Percentiles rank a stretch among this genome's conserved stretches.
Evolutionary conservation across 2,329 filamentous ascomycete species (phyloP).

Genomic region (Cladosporium cucumerinum): DNA sequence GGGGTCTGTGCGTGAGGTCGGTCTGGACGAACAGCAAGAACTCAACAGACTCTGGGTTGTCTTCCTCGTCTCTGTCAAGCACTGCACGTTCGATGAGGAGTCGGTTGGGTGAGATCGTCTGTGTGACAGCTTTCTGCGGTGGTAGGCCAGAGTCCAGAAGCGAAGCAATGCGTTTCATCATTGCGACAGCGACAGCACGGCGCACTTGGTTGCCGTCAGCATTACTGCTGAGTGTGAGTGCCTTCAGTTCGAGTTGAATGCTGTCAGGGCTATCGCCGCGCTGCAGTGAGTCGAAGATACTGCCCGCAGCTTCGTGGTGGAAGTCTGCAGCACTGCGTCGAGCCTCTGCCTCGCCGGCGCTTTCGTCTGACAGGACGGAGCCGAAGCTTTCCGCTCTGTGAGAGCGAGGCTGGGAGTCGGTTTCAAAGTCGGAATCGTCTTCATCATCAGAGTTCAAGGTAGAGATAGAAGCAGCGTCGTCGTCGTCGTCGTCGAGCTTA

Average conservation of each 20-base stretch:
- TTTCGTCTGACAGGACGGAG: constrained; percentile 66
- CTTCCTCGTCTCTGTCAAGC: constrained; percentile 48
- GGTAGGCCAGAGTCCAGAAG: constrained; percentile 51
- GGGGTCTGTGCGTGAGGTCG: constrained; percentile 65
- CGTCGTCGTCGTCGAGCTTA: constrained; percentile 40
- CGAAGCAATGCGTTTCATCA: constrained; percentile 76
- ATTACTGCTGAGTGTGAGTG: constrained; percentile 84
- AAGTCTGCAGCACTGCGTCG: constrained; percentile 58
- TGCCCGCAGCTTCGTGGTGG: constrained; percentile 81
- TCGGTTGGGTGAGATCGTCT: constrained; percentile 51
- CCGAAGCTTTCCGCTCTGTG: constrained; percentile 43
- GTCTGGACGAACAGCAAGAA: constrained; percentile 79
- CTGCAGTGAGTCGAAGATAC: constrained; percentile 80
- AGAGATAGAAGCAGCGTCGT: constrained; percentile 52
- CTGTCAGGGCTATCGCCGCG: constrained; percentile 71
- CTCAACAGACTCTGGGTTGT: constrained; percentile 72
- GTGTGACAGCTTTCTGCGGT: constrained; percentile 41
- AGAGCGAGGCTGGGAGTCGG: constrained; percentile 42
- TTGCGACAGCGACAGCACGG: constrained; percentile 77
- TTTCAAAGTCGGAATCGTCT: constrained; percentile 39
- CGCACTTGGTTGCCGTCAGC: constrained; percentile 87
- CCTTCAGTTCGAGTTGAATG: constrained; percentile 90
- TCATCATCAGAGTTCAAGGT: constrained; percentile 54
- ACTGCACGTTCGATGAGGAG: constrained; percentile 58
- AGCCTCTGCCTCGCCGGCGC: constrained; percentile 34